These are phyloP conservation scores for Lentinus tigrinus DNA, from an alignment of 768 basidiomycete genomes.

Conservation along the genomic window DNA sequence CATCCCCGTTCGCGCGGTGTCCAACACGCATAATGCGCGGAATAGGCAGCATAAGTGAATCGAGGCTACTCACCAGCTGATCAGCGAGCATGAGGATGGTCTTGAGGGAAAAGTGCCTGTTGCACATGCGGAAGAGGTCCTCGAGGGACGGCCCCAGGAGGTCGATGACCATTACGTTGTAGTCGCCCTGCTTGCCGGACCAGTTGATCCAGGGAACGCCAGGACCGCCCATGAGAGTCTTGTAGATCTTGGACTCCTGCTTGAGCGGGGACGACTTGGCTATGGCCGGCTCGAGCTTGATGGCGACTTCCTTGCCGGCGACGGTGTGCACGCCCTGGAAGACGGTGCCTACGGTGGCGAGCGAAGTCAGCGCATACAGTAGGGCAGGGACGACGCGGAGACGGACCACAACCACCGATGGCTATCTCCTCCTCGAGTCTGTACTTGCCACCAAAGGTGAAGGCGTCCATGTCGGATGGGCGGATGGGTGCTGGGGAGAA, in stretches of 20 bases:
- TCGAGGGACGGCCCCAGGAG: slow-evolving; percentile 88
- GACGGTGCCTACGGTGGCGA: slow-evolving; percentile 54
- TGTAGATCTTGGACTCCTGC: slow-evolving; percentile 91
- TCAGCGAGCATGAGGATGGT: slow-evolving; percentile 92
- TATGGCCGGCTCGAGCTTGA: slow-evolving; percentile 73
- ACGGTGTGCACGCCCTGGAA: slow-evolving; percentile 78
- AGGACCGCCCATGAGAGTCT: slow-evolving; percentile 83
- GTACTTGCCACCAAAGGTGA: slow-evolving; percentile 73
- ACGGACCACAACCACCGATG: slow-evolving; percentile 73
- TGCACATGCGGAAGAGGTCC: slow-evolving; percentile 85
- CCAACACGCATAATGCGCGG: background rate
- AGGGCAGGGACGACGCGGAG: background rate
- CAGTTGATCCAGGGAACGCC: slow-evolving; percentile 93
- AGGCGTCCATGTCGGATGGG: slow-evolving; percentile 26
- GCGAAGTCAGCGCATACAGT: background rate
- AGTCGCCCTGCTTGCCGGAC: slow-evolving; percentile 88
- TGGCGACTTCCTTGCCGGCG: slow-evolving; percentile 82
- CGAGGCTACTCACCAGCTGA: slow-evolving; percentile 69
- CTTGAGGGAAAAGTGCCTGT: slow-evolving; percentile 91
- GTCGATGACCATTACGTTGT: slow-evolving; percentile 98
- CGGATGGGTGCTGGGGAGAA: background rate
- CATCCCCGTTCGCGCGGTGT: slow-evolving; percentile 1
- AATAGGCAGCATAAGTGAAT: background rate
- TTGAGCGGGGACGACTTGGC: slow-evolving; percentile 63
- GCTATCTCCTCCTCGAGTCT: slow-evolving; percentile 78